Base-by-base conservation (phyloP, 2,329 filamentous ascomycete species). In the Aspergillus glaucus region DNA sequence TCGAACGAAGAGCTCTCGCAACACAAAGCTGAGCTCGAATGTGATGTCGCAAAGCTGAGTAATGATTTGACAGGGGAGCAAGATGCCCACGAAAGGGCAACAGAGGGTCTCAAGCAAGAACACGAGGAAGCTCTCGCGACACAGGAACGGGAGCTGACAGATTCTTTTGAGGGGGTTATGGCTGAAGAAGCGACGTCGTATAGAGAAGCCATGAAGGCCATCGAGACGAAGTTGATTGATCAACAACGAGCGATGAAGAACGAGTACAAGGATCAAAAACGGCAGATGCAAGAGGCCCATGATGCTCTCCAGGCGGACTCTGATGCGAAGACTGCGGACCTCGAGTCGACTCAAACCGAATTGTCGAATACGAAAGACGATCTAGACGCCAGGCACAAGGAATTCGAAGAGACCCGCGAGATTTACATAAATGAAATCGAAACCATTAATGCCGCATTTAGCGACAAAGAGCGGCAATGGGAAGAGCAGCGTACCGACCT, bases 111-210 rank as follows among this genome's bases (percentile, higher is more conserved):
- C 45, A 62, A 64, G 49, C 53, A 66, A 36, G 64, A 65, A 32
- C 66, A 65, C 44, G 52, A 56, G 14, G 61, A 65, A 24, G 64
- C 64, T 19, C 62, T 73, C 50, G 54, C 55, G 2, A 59, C 58
- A n/a, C 75, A 78, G 59, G 75, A 77, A 48, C 62, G 64, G 34
- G 68, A 71, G 34, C 55, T 74, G 34, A 74, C 75, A n/a, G 69
- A 73, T 9, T 54, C 69, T 3, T 77, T 76, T 36, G 75, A 79
- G 51, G 70, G 70, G 41, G 72, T 74, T 51, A 71, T 69, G 54
- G 60, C 57, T 4, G 71, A 73, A 50, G 70, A 74, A 36, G 67
- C 70, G 55, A 67, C 61, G 44, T 56, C 65, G 2, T 69, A 68
- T 19, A 59, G 63, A 2, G 68, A 72, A 46, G 59, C 56, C 12